phyloP scores from a whole-genome alignment of 2,329 filamentous ascomycete genomes.

The Cryphonectria radicalis region DNA sequence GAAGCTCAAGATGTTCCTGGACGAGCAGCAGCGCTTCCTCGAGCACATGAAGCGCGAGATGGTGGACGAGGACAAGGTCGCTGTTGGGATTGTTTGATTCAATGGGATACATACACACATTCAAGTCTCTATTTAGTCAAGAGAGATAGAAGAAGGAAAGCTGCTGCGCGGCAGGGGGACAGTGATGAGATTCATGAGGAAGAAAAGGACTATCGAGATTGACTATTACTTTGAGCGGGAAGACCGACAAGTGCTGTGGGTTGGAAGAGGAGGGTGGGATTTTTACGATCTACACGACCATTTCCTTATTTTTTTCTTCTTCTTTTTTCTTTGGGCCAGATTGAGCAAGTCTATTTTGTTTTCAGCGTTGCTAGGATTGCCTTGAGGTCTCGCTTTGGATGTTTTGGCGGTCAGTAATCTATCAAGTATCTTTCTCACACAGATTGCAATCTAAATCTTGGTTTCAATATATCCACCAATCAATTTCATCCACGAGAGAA shows the following conservation, averaged over 20 bases:
- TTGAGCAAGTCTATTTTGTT: background rate
- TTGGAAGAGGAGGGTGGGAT: background rate
- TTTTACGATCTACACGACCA: background rate
- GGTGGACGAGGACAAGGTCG: constrained; percentile 37
- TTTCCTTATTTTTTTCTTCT: background rate
- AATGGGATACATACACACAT: background rate
- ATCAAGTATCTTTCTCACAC: background rate
- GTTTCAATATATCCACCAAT: background rate
- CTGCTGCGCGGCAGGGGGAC: background rate
- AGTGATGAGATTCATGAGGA: background rate
- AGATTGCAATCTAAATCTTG: background rate
- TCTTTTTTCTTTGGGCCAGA: too few relatives aligned
- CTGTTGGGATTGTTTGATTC: constrained; percentile 28
- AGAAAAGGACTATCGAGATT: background rate
- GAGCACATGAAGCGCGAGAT: constrained; percentile 41
- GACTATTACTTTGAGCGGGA: background rate
- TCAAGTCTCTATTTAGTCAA: too few relatives aligned
- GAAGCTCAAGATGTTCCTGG: constrained; percentile 39
- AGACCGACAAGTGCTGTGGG: background rate
- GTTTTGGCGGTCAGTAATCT: background rate
- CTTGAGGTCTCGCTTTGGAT: background rate
- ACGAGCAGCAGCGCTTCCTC: constrained; percentile 41
- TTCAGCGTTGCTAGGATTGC: background rate
- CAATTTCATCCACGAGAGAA: background rate
- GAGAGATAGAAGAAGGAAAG: too few relatives aligned